Percentiles rank a stretch among this genome's conserved stretches.
Conservation (phyloP, 1,139 yeast genomes). For the Protomyces inundatus region DNA sequence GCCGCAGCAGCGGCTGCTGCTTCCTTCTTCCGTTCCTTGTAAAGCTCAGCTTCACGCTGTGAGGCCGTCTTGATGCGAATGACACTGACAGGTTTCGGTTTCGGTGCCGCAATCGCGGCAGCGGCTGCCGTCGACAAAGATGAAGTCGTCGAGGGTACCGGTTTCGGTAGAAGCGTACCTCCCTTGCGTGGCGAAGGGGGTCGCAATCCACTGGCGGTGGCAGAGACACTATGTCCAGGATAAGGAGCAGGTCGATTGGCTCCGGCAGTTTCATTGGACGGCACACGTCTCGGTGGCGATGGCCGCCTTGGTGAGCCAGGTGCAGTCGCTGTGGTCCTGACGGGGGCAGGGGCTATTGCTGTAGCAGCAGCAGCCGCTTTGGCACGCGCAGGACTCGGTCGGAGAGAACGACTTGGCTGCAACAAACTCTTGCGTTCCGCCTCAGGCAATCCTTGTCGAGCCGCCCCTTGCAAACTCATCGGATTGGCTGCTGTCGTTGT, state of each 20-base stretch:
- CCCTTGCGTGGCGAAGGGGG: neutral
- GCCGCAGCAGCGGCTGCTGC: neutral
- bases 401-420: neutral
- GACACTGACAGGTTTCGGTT: conserved; percentile 20
- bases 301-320: neutral
- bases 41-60: conserved; percentile 25
- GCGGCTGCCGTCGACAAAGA: neutral
- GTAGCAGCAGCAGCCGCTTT: neutral
- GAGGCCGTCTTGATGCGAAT: conserved; percentile 29
- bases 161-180: neutral
- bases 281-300: neutral
- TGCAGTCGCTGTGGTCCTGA: neutral
- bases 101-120: neutral
- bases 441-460: too few relatives aligned
- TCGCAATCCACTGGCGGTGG: neutral
- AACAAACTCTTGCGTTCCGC: too few relatives aligned
- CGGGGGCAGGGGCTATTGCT: neutral
- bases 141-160: neutral
- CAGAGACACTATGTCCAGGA: too few relatives aligned
- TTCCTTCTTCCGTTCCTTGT: conserved; percentile 23
- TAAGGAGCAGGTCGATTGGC: too few relatives aligned
- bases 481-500: neutral
- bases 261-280: neutral
- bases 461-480: neutral
- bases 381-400: neutral